These are phyloP conservation scores for Clavispora fructus DNA, from an alignment of 805 yeast genomes.

Conservation along the genomic window DNA sequence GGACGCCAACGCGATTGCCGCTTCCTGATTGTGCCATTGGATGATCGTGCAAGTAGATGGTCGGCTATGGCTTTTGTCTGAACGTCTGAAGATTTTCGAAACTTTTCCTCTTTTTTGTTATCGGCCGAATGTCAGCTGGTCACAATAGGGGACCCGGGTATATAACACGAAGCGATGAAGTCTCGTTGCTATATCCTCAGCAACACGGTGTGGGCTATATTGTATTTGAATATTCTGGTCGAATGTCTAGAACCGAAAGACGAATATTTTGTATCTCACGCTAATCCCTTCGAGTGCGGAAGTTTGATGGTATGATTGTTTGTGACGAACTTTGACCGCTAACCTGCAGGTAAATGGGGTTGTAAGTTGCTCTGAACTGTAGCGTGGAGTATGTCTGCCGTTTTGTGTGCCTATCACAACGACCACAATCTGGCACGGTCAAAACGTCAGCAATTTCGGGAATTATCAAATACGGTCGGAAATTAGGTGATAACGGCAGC, in stretches of 20 bases:
- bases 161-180: not conserved
- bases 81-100: not conserved
- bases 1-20: slow-evolving; percentile 81
- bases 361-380: not conserved
- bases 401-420: no score
- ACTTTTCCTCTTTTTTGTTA: not conserved
- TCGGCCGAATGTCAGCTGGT: not conserved
- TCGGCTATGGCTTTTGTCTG: not conserved
- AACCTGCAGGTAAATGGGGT: not conserved
- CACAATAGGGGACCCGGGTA: not conserved
- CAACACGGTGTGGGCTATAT: not conserved
- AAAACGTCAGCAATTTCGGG: no score
- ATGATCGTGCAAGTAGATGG: not conserved
- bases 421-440: no score
- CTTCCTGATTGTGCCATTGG: slow-evolving; percentile 36
- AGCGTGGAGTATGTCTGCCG: not conserved
- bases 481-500: no score
- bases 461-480: no score
- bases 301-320: not conserved
- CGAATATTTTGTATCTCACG: not conserved
- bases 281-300: not conserved
- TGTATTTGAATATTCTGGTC: not conserved
- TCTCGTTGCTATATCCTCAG: not conserved
- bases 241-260: not conserved
- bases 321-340: not conserved